Evolutionary conservation across 1,284 basidiomycete species (phyloP).

Genomic region (Testicularia cyperi): DNA sequence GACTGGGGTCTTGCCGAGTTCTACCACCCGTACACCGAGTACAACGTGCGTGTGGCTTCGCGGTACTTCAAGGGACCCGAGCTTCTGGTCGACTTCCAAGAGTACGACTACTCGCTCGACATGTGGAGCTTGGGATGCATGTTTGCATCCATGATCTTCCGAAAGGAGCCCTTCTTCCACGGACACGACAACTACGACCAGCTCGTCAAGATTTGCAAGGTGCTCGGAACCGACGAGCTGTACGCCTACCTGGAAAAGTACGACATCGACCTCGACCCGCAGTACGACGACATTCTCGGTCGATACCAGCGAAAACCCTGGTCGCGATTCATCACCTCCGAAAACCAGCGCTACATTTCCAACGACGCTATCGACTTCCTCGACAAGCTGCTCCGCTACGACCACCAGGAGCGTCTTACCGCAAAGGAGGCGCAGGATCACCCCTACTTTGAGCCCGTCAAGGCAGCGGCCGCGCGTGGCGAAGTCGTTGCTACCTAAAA

Average conservation of each 20-base stretch:
- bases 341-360: constrained; percentile 96
- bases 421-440: constrained; percentile 65
- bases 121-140: constrained; percentile 99
- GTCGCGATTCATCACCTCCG: constrained; percentile 62
- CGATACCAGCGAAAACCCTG: constrained; percentile 86
- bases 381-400: constrained; percentile 92
- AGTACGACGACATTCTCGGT: constrained; percentile 59
- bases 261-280: constrained; percentile 69
- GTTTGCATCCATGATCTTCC: constrained; percentile 84
- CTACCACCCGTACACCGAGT: constrained; percentile 95
- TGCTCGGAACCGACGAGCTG: constrained; percentile 92
- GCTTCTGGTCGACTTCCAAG: constrained; percentile 94
- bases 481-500: constrained; percentile 32
- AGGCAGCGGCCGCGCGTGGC: constrained; percentile 33
- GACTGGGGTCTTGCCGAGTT: constrained; percentile 99
- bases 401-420: constrained; percentile 94
- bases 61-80: constrained; percentile 99
- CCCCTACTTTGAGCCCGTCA: constrained; percentile 55
- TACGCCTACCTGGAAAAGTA: constrained; percentile 67
- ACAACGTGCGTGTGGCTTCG: constrained; percentile 95
- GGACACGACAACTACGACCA: constrained; percentile 99
- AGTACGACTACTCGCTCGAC: constrained; percentile 85
- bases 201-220: constrained; percentile 95
- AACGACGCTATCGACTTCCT: constrained; percentile 76
- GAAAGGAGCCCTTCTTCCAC: constrained; percentile 99